Conservation (phyloP, 345 rosid genomes). For the Cardamine resedifolia region DNA sequence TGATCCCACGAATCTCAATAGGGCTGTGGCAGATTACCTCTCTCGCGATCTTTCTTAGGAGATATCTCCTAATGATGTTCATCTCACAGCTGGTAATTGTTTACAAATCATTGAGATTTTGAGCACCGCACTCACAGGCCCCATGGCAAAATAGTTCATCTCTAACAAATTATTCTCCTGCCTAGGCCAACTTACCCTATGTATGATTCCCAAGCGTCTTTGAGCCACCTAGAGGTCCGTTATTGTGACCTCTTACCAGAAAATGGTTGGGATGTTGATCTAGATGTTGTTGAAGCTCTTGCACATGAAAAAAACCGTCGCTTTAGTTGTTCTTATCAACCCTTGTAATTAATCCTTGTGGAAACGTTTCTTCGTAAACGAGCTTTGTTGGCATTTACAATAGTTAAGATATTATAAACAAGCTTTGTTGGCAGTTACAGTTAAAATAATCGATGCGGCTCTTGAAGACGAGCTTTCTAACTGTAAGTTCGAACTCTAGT, state of each 20-base stretch:
- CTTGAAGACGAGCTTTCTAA: too few species aligned
- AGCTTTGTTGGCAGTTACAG: too few species aligned
- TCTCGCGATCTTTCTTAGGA: conserved; percentile 53
- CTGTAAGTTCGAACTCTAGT: too few species aligned
- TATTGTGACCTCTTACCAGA: conserved; percentile 63
- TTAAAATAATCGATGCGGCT: too few species aligned
- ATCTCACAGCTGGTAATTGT: conserved; percentile 57
- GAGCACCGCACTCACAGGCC: conserved; percentile 47
- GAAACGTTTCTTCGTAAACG: too few species aligned
- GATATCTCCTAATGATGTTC: conserved; percentile 54
- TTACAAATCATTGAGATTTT: conserved; percentile 54
- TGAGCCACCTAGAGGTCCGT: conserved; percentile 47
- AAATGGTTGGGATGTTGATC: conserved; percentile 67
- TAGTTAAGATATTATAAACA: too few species aligned
- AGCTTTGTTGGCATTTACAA: too few species aligned
- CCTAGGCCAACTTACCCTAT: conserved; percentile 61
- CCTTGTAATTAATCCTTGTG: too few species aligned
- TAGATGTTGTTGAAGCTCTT: conserved; percentile 53
- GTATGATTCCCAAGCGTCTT: conserved; percentile 50
- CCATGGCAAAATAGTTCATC: conserved; percentile 72
- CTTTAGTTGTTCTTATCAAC: too few species aligned
- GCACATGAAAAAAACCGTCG: too few species aligned
- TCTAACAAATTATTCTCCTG: conserved; percentile 51
- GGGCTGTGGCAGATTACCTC: conserved; percentile 64
- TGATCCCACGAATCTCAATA: not conserved